Percentiles rank a stretch among this genome's conserved stretches.
These are phyloP conservation scores for Pichia membranifaciens DNA, from an alignment of 805 yeast genomes.

Conservation along the genomic window DNA sequence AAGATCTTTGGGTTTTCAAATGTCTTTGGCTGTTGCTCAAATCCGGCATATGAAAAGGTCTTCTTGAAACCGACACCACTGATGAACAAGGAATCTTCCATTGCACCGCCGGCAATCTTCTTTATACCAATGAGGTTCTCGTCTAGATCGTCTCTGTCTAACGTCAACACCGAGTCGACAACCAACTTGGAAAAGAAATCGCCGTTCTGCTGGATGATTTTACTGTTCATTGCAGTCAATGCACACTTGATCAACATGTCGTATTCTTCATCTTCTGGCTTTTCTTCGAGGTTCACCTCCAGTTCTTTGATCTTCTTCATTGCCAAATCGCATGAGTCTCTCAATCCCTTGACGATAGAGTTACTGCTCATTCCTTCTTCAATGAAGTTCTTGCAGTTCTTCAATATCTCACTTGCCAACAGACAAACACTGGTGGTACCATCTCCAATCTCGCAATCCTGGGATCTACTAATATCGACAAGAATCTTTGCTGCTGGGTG, in stretches of 20 bases:
- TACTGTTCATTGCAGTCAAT: conserved; percentile 94
- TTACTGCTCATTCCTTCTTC: conserved; percentile 96
- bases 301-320: conserved; percentile 66
- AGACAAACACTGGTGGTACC: conserved; percentile 96
- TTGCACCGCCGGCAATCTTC: conserved; percentile 91
- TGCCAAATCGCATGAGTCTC: conserved; percentile 75
- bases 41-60: conserved; percentile 96
- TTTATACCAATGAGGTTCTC: conserved; percentile 90
- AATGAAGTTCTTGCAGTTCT: conserved; percentile 82
- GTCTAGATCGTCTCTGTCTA: conserved; percentile 81
- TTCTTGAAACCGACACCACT: conserved; percentile 97
- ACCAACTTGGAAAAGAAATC: conserved; percentile 92
- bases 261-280: conserved; percentile 53
- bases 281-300: conserved; percentile 55
- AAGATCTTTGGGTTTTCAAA: conserved; percentile 77
- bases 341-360: conserved; percentile 79
- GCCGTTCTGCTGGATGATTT: conserved; percentile 81
- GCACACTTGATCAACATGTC: conserved; percentile 87
- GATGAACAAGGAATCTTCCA: conserved; percentile 86
- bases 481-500: conserved; percentile 98
- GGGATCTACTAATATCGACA: conserved; percentile 91
- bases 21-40: conserved; percentile 94
- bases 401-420: conserved; percentile 88
- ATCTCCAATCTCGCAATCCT: conserved; percentile 98
- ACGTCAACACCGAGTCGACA: conserved; percentile 86